Evolutionary conservation across 805 yeast genomes (phyloP), one percentile per base, ranked within the genome.

Genomic region (Candida andamanensis): DNA sequence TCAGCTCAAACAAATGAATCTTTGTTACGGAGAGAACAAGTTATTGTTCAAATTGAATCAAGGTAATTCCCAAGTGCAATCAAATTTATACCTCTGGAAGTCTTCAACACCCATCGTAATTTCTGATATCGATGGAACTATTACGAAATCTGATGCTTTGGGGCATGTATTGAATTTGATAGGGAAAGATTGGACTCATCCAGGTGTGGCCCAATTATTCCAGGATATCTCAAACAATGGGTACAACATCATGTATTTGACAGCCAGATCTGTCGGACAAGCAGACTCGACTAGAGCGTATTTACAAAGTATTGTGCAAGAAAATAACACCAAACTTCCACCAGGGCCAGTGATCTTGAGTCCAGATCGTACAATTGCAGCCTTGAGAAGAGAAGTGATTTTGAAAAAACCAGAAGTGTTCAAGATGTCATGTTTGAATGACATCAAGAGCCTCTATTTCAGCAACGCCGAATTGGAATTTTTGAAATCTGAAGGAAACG

Each of bases 171-270:
- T 92, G 56, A 87, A 92, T 12, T 78, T 90, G 77, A 66, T 92
- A 22, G 98, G 98, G 4, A 75, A 86, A 46, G 98, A 92, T 62
- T 92, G 98, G 98, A 92, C 98, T 0, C 98, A 92, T 54, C 75
- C 78, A 2, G 98, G 98, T 19, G 98, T 92, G 24, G 95, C 97
- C 2, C 79, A 80, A 49, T 62, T 92, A 35, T 92, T 89, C 52
- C 77, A 76, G n/a, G 98, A 92, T 54, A 92, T 92, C 40, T 52
- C 71, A 27, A 61, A 72, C 36, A 92, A 92, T 51, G 97, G 98
- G 1, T 92, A 90, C 65, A 87, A 92, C 50, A 80, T 92, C 32
- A 72, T 92, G 75, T 92, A 92, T 56, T 65, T 92, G 44, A 92
- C 98, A 0, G 95, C 98, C 0, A 72, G 98, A 42, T 80, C 95